Evolutionary conservation across 2,329 filamentous ascomycete species (phyloP), one percentile per base, ranked within the genome.

Genomic region (Pseudodiploospora longispora): DNA sequence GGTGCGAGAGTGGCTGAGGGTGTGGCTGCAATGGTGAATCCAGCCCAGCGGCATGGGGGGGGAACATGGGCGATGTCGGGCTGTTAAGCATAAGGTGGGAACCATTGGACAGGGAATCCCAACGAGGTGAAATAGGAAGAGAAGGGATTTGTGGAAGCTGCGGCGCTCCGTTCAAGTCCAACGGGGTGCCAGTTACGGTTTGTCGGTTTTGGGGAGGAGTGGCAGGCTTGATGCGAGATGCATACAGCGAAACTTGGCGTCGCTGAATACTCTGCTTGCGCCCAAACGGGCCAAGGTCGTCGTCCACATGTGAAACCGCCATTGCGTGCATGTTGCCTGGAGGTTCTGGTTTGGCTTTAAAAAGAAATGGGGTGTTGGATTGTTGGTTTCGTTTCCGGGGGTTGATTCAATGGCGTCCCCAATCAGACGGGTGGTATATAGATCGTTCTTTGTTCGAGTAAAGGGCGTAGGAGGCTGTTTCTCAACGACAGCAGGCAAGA

Each of bases 51-150:
- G 41, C 38, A 27, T 50, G 44, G 36, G 43, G 39, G 31, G 45
- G 41, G 39, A 46, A 40, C 36, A 30, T 32, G 40, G 41, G 42
- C 41, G 50, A 43, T 51, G 44, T 45, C 46, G 56, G 46, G 19
- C 46, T 49, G 6, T 51, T 55, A 33, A 57, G 48, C 30, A 60
- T 36, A 40, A 56, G 53, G 46, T 55, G 60, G 39, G 57, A 48
- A 19, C 57, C 51, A 43, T 61, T 55, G 7, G 58, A 53, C 33
- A 61, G 49, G 28, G 61, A 62, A 50, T 74, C 73, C 72, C 74
- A 77, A 50, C 72, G 60, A 43, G 63, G 63, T 12, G 62, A 65
- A 28, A 63, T 50, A 36, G 66, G 62, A 38, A 65, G 47, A 29
- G 64, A 56, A 37, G 65, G 62, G 10, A 61, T 50, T 41, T 63